Evolutionary conservation across 768 basidiomycete species (phyloP).

Genomic region (Pisolithus marmoratus): DNA sequence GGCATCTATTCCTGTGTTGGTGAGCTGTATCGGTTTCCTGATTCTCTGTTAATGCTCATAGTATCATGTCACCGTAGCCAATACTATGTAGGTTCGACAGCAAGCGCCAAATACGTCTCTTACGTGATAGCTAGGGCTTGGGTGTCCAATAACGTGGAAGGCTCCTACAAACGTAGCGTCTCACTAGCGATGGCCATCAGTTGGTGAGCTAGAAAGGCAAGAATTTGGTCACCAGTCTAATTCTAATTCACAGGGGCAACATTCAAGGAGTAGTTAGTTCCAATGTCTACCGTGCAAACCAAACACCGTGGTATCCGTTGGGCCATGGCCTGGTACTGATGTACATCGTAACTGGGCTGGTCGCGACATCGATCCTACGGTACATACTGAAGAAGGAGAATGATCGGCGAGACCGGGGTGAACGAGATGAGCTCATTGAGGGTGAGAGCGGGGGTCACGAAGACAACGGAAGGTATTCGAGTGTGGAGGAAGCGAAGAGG

Average conservation of each 20-base stretch:
- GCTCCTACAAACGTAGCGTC: constrained; percentile 71
- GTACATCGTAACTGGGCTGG: constrained; percentile 64
- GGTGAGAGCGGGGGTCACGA: constrained; percentile 30
- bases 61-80: constrained; percentile 39
- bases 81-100: constrained; percentile 42
- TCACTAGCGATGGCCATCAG: constrained; percentile 65
- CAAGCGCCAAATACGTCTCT: constrained; percentile 1
- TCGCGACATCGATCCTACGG: constrained; percentile 38
- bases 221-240: background rate
- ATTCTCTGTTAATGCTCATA: background rate
- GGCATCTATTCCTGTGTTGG: constrained; percentile 74
- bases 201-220: constrained; percentile 36
- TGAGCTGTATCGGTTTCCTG: constrained; percentile 29
- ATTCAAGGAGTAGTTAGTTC: constrained; percentile 76
- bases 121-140: constrained; percentile 32
- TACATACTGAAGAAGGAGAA: constrained; percentile 54
- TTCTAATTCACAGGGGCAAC: constrained; percentile 45
- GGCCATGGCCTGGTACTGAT: constrained; percentile 59
- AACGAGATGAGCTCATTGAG: constrained; percentile 60
- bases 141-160: constrained; percentile 70
- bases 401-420: constrained; percentile 57
- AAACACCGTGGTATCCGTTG: constrained; percentile 64
- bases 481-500: constrained; percentile 56
- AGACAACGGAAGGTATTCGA: constrained; percentile 53
- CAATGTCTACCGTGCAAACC: constrained; percentile 66